Conservation (phyloP, 2,329 filamentous ascomycete genomes). For the Remersonia thermophila region DNA sequence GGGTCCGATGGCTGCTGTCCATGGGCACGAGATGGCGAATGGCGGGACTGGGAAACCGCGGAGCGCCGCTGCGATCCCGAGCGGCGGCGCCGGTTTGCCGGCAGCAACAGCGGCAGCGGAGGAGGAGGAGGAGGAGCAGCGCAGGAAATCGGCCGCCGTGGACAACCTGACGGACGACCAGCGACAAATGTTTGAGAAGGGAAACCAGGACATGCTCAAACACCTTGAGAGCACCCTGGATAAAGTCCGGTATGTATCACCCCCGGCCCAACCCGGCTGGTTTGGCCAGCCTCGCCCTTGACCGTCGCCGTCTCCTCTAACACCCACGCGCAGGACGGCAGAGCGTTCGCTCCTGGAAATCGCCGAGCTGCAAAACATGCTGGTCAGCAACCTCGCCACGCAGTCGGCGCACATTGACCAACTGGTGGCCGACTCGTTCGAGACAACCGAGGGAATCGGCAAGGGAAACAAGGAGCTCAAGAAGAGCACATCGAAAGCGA, state of each 20-base stretch:
- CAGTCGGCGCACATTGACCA: slow-evolving; percentile 86
- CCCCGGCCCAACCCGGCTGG: too few species aligned
- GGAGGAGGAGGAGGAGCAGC: slow-evolving; percentile 14
- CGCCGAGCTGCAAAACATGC: slow-evolving; percentile 76
- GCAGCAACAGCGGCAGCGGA: too few species aligned
- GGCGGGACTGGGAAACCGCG: slow-evolving; percentile 3
- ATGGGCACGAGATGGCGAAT: slow-evolving; percentile 2
- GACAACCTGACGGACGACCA: slow-evolving; percentile 68
- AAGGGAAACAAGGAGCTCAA: slow-evolving; percentile 86
- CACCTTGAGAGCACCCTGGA: slow-evolving; percentile 90
- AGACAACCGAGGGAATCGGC: slow-evolving; percentile 75
- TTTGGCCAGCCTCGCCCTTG: too few species aligned
- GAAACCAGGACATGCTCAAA: slow-evolving; percentile 84
- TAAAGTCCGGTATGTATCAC: slow-evolving; percentile 84
- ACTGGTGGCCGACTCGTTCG: slow-evolving; percentile 69
- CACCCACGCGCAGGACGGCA: slow-evolving; percentile 51
- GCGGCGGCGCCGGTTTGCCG: slow-evolving; percentile 1
- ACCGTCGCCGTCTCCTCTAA: not conserved
- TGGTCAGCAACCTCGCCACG: slow-evolving; percentile 72
- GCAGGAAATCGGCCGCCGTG: slow-evolving; percentile 18
- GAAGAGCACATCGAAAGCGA: slow-evolving; percentile 60
- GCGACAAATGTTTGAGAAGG: slow-evolving; percentile 82
- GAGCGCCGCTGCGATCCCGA: not conserved
- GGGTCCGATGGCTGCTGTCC: slow-evolving; percentile 11
- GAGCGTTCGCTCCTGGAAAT: slow-evolving; percentile 90